Base-by-base conservation (phyloP, 2,329 filamentous ascomycete genomes). In the Arachnomyces sp. region DNA sequence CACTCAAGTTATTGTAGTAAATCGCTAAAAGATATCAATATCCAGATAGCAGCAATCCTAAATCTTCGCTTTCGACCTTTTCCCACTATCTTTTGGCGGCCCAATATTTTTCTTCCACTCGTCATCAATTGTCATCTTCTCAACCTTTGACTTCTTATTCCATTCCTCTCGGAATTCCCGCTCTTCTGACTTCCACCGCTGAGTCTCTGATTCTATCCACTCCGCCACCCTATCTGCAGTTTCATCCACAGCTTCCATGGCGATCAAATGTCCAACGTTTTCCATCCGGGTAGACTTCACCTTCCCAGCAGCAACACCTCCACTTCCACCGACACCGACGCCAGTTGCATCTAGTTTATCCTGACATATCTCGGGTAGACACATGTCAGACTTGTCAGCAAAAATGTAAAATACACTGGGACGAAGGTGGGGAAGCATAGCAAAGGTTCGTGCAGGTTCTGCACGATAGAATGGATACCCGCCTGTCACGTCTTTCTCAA, bases 371-470 rank as follows among this genome's bases (percentile, higher is more conserved):
- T 53, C 52, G 15, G 54, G 48, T 2, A 38, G 39, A 16, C 46
- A 50, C 36, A 58, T 38, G 18, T 48, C 47, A 16, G 53, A 59
- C 29, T 48, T 43, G 15, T 38, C 51, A 13, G 51, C 59, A 43
- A 55, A 55, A 33, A 58, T 41, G 44, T 54, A 64, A 29, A 58
- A 46, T 12, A 48, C 54, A 21, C 40, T 52, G 18, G 57, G 61
- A 28, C 57, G 49, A 7, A 57, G 48, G 44, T 54, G 47, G 21
- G 50, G 54, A 11, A 57, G 49, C n/a, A 46, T 46, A n/a, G 39
- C 29, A 40, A 55, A 56, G 34, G 49, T 52, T 28, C 40, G 44
- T 2, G 43, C 39, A 29, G 40, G 48, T 50, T 59, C 56, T n/a
- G 52, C 43, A 28, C 54, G 46, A 48, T 58, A 52, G 44, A 57